Evolutionary conservation across 352 stramenopile species (phyloP).

Genomic region (Phytophthora ramorum): DNA sequence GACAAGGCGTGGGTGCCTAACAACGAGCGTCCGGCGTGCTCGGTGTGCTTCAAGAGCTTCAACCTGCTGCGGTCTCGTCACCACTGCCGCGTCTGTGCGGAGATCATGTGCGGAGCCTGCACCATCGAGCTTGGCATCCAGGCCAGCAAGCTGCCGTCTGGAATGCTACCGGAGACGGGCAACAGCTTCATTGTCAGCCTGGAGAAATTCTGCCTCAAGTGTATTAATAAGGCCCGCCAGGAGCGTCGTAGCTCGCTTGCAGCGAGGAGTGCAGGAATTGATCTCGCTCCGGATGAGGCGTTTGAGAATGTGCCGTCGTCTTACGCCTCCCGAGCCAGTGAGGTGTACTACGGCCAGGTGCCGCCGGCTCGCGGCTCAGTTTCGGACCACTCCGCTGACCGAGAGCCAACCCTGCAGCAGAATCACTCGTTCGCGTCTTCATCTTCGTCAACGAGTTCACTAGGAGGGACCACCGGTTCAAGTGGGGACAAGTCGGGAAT

Average conservation of each 20-base stretch:
- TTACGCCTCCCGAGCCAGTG: conserved; percentile 39
- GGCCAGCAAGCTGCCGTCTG: conserved; percentile 57
- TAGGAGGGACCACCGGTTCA: conserved; percentile 26
- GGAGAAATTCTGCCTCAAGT: conserved; percentile 88
- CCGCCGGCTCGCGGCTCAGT: conserved; percentile 34
- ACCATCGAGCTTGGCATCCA: conserved; percentile 72
- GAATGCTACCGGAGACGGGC: conserved; percentile 62
- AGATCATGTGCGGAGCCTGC: conserved; percentile 82
- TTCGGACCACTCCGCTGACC: conserved; percentile 40
- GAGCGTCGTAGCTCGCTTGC: conserved; percentile 52
- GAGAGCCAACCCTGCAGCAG: conserved; percentile 29
- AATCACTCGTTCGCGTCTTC: conserved; percentile 51
- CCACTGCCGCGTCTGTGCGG: conserved; percentile 82
- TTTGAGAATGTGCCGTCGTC: conserved; percentile 31
- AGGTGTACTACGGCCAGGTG: conserved; percentile 40
- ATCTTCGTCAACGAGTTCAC: conserved; percentile 48
- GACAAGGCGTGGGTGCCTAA: conserved; percentile 78
- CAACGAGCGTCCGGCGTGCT: conserved; percentile 69
- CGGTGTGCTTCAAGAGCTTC: conserved; percentile 83
- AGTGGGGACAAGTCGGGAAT: conserved; percentile 49
- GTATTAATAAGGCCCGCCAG: conserved; percentile 72
- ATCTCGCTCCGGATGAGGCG: conserved; percentile 23
- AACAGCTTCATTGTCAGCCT: conserved; percentile 61
- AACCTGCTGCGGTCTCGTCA: conserved; percentile 75
- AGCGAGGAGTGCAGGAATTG: conserved; percentile 21